Percentiles rank a stretch among this genome's conserved stretches.
Evolutionary conservation across 371 early-diverging fungal species (phyloP).

Genomic region (Rhizomucor miehei): DNA sequence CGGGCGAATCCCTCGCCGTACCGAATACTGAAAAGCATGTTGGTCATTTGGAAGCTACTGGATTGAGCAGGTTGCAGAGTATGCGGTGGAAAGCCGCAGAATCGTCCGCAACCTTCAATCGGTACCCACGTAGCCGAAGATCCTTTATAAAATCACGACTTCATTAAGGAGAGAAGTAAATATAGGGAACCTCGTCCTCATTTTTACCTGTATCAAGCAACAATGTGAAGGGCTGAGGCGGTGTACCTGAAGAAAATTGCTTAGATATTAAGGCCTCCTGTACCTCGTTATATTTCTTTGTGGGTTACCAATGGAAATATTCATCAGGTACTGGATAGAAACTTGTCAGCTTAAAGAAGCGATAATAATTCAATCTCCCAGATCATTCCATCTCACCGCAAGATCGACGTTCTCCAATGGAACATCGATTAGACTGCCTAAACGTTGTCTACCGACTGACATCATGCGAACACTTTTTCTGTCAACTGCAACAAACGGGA

Average conservation of each 20-base stretch:
- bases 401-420: slow-evolving; percentile 17
- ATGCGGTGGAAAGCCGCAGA: slow-evolving; percentile 35
- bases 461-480: slow-evolving; percentile 12
- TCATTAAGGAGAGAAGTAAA: background rate
- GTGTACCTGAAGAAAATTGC: slow-evolving; percentile 20
- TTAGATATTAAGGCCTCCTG: background rate
- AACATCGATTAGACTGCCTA: slow-evolving; percentile 7
- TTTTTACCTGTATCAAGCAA: slow-evolving; percentile 34
- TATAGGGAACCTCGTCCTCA: background rate
- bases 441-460: slow-evolving; percentile 2
- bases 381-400: slow-evolving; percentile 12
- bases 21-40: slow-evolving; percentile 26
- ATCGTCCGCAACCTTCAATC: slow-evolving; percentile 22
- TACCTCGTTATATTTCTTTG: background rate
- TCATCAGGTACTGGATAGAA: slow-evolving; percentile 29
- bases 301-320: slow-evolving; percentile 38
- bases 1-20: slow-evolving; percentile 42
- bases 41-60: slow-evolving; percentile 13
- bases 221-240: slow-evolving; percentile 41
- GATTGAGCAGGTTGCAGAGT: slow-evolving; percentile 20
- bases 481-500: slow-evolving; percentile 13
- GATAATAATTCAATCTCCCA: background rate
- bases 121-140: slow-evolving; percentile 50
- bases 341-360: background rate
- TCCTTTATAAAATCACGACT: slow-evolving; percentile 12